These are phyloP conservation scores for Brassica incana DNA, from an alignment of 345 rosid species.

Conservation along the genomic window DNA sequence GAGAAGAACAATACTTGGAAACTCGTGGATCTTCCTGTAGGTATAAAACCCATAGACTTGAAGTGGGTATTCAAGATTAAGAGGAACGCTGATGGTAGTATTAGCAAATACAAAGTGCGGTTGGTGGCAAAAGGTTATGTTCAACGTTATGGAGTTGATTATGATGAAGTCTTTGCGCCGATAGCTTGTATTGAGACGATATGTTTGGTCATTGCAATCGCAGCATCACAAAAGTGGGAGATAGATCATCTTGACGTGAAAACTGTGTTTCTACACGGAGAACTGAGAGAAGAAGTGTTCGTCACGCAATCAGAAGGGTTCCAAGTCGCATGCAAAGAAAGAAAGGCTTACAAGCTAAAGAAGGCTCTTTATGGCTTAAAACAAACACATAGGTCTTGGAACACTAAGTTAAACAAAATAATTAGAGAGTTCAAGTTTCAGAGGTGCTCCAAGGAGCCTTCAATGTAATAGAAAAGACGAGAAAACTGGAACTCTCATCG, in stretches of 20 bases:
- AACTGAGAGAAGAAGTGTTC: background rate
- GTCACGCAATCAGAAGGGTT: background rate
- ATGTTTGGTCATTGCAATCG: background rate
- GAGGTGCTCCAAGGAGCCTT: no score
- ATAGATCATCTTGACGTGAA: background rate
- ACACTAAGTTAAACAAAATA: background rate
- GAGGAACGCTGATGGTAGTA: background rate
- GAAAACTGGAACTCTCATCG: no score
- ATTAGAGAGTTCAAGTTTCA: no score
- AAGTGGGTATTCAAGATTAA: background rate
- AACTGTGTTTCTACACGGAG: background rate
- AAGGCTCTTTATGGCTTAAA: background rate
- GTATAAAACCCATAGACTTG: background rate
- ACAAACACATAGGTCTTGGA: background rate
- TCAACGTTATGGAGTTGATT: background rate
- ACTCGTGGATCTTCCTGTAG: background rate
- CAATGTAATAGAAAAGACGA: background rate
- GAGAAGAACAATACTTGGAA: background rate
- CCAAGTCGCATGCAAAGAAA: no score
- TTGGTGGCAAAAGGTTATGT: background rate
- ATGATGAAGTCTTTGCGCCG: background rate
- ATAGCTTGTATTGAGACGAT: background rate
- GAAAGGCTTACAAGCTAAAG: no score
- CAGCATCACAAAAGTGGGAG: background rate
- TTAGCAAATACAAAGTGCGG: background rate